Evolutionary conservation across 1,284 basidiomycete genomes (phyloP), one percentile per base, ranked within the genome.

Genomic region (Puccinia triticina): DNA sequence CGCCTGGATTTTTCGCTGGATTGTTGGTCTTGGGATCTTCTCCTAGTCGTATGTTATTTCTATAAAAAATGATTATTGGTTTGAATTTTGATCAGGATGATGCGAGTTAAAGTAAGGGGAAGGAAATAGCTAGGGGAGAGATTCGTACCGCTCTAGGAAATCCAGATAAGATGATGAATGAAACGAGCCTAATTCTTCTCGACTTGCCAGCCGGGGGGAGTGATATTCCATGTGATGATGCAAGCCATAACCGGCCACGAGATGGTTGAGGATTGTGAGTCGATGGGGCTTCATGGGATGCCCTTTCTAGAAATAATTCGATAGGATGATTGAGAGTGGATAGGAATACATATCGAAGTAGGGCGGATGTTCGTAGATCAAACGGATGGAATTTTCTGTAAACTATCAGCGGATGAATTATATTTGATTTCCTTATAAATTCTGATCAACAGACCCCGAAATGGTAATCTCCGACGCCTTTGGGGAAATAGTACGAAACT

Each of bases 201-300:
- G 91, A 0, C 95, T 96, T 10, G 96, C 97, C 21, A 91, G 89
- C 26, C 94, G 91, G 0, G 96, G 96, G 84, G 94, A 92, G 87
- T 94, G 97, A 61, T 98, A 93, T 85, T 96, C 93, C 88, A 99
- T 98, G 85, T 95, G 92, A 86, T 97, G 93, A 88, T 99, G 95
- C 26, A 99, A 89, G 2, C 95, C 96, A 86, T 99, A 99, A 0
- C 95, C 96, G 86, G 97, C 91, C 7, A 99, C 96, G 66, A 99
- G 90, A 7, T 95, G 92, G 85, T 99, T 99, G 10, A 96, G 98
- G 73, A 99, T 88, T 2, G 95, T 96, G 14, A 99, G 88, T 21
- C 97, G 91, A 84, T 98, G 95, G 0, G 96, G 96, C 86, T 98
- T 97, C 96, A 99, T 99, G 2, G 96, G 97, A 89, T 99, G 96